These are phyloP conservation scores for Lachancea lanzarotensis DNA, from an alignment of 805 yeast genomes.

Conservation along the genomic window DNA sequence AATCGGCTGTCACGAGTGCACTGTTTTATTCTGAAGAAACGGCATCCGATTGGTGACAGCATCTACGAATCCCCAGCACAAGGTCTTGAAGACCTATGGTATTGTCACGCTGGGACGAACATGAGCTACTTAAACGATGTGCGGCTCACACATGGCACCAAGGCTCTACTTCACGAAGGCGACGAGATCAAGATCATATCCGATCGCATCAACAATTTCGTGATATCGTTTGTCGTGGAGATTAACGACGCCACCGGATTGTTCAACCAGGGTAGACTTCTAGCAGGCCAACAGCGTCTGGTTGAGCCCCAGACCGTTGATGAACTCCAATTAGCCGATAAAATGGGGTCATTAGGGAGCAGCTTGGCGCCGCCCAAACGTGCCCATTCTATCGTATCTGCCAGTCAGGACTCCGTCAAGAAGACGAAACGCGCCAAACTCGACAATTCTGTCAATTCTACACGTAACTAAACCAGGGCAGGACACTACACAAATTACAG, in stretches of 20 bases:
- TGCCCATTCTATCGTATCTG: conserved; percentile 22
- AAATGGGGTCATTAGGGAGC: conserved; percentile 15
- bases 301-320: conserved; percentile 21
- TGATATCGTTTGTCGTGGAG: conserved; percentile 46
- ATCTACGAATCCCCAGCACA: conserved; percentile 67
- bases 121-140: conserved; percentile 64
- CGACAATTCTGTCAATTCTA: conserved; percentile 20
- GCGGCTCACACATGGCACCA: conserved; percentile 55
- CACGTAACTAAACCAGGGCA: conserved; percentile 2
- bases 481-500: too few species aligned
- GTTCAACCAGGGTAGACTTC: conserved; percentile 42
- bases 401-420: conserved; percentile 24
- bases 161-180: conserved; percentile 53
- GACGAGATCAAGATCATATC: conserved; percentile 62
- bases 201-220: conserved; percentile 48
- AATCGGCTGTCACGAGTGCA: conserved; percentile 79
- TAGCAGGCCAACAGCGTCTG: conserved; percentile 12
- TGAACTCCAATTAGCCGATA: conserved; percentile 19
- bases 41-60: conserved; percentile 54
- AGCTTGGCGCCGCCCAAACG: conserved; percentile 12
- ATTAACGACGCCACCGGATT: conserved; percentile 60
- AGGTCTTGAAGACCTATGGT: conserved; percentile 70
- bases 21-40: conserved; percentile 57
- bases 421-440: conserved; percentile 30
- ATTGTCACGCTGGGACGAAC: conserved; percentile 73